phyloP scores from a whole-genome alignment of 805 yeast species.

The Metschnikowia colocasiae region DNA sequence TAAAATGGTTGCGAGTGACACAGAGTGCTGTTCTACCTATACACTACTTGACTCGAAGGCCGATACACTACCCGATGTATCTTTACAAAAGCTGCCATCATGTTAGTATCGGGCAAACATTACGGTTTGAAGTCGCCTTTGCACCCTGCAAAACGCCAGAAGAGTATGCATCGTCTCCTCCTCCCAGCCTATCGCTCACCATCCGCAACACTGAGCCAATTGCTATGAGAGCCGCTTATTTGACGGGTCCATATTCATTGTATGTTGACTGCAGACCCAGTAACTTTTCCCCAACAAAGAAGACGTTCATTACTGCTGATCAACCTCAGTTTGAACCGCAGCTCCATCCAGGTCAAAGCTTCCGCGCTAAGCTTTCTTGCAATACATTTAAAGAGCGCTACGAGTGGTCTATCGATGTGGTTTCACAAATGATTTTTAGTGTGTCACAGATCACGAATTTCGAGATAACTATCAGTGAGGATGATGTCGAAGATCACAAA shows the following conservation, averaged over 20 bases:
- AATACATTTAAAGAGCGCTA: conserved; percentile 58
- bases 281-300: conserved; percentile 53
- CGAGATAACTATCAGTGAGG: conserved; percentile 47
- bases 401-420: conserved; percentile 76
- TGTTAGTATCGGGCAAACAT: conserved; percentile 17
- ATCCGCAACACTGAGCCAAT: conserved; percentile 70
- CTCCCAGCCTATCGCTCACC: conserved; percentile 44
- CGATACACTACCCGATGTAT: background rate
- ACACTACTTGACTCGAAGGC: background rate
- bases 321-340: conserved; percentile 75
- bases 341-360: conserved; percentile 62
- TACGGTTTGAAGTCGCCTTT: conserved; percentile 14
- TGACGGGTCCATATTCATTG: conserved; percentile 85
- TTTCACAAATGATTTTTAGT: conserved; percentile 75
- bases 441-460: conserved; percentile 65
- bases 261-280: conserved; percentile 77
- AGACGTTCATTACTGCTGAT: conserved; percentile 66
- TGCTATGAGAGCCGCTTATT: conserved; percentile 73
- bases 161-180: conserved; percentile 19
- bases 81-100: conserved; percentile 15
- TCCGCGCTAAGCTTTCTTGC: conserved; percentile 56
- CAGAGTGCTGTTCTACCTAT: background rate
- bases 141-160: conserved; percentile 15
- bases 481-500: conserved; percentile 16
- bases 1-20: conserved; percentile 2